A percentile compares a stretch with the other conserved stretches of the same genome.
These are phyloP conservation scores for Rhizopus microsporus DNA, from an alignment of 371 early-diverging fungal genomes.

Conservation along the genomic window DNA sequence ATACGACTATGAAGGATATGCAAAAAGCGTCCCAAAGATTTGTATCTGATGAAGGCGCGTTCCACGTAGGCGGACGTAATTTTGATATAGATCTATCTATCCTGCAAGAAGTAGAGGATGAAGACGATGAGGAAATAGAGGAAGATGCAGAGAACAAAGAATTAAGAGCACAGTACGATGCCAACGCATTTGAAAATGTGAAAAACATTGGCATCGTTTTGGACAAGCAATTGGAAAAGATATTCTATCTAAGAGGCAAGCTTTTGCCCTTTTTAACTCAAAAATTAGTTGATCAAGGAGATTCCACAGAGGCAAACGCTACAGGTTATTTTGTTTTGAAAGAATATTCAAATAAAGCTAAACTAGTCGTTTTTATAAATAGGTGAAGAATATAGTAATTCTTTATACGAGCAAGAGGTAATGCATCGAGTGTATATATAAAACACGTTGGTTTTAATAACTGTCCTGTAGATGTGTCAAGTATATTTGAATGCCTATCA, in stretches of 20 bases:
- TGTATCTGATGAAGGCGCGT: neutral
- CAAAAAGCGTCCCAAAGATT: neutral
- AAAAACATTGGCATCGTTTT: slow-evolving; percentile 21
- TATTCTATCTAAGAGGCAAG: slow-evolving; percentile 27
- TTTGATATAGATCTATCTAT: neutral
- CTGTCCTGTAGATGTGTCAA: slow-evolving; percentile 18
- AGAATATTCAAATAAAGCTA: neutral
- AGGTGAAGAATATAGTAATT: slow-evolving; percentile 49
- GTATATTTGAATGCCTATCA: slow-evolving; percentile 33
- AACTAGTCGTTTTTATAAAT: neutral
- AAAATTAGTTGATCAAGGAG: slow-evolving; percentile 29
- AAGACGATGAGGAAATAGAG: neutral
- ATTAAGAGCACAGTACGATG: slow-evolving; percentile 1
- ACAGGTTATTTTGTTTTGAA: neutral
- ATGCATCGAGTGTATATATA: neutral
- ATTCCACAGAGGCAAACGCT: slow-evolving; percentile 28
- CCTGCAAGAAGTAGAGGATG: neutral
- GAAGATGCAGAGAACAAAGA: neutral
- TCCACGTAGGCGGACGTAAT: neutral
- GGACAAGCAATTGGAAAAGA: slow-evolving; percentile 30
- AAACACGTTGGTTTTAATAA: neutral
- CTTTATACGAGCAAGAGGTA: slow-evolving; percentile 44
- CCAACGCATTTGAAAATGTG: slow-evolving; percentile 27
- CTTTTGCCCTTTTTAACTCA: slow-evolving; percentile 23
- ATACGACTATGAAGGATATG: neutral